Evolutionary conservation across 495 filamentous ascomycete species (phyloP).

Genomic region (Trichocladium antarcticum): DNA sequence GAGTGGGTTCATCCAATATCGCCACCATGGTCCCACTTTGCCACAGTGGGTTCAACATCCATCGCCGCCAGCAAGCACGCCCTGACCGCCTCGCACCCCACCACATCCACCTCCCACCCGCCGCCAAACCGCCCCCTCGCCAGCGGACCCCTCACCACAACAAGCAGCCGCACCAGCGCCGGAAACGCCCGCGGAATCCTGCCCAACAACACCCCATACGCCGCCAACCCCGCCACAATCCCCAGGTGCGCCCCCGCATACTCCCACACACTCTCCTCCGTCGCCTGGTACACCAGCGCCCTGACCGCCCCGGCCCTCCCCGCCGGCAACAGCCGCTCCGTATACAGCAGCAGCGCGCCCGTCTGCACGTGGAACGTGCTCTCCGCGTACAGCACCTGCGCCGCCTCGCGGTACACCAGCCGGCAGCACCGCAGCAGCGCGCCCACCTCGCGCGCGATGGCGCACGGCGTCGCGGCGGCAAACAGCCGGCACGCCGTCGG

Average conservation of each 20-base stretch:
- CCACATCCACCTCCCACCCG: not conserved
- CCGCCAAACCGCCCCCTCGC: not conserved
- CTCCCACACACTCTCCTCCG: slow-evolving; percentile 1
- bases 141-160: not conserved
- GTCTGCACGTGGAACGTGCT: slow-evolving; percentile 15
- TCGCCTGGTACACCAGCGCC: not conserved
- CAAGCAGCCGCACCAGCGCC: not conserved
- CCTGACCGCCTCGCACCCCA: not conserved
- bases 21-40: too few relatives aligned
- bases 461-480: slow-evolving; percentile 3
- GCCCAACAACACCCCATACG: slow-evolving; percentile 4
- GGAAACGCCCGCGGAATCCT: slow-evolving; percentile 9
- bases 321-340: not conserved
- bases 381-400: slow-evolving; percentile 13
- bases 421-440: slow-evolving; percentile 11
- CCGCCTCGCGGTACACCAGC: slow-evolving; percentile 13
- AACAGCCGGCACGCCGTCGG: slow-evolving; percentile 9
- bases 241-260: slow-evolving; percentile 11
- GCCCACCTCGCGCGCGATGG: not conserved
- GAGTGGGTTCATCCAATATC: too few relatives aligned
- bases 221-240: slow-evolving; percentile 2
- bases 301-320: not conserved
- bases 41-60: too few relatives aligned
- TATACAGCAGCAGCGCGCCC: slow-evolving; percentile 5
- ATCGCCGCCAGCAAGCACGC: not conserved